phyloP scores from a whole-genome alignment of 192 early-diverging fungal species.

The Rhizophagus clarus region DNA sequence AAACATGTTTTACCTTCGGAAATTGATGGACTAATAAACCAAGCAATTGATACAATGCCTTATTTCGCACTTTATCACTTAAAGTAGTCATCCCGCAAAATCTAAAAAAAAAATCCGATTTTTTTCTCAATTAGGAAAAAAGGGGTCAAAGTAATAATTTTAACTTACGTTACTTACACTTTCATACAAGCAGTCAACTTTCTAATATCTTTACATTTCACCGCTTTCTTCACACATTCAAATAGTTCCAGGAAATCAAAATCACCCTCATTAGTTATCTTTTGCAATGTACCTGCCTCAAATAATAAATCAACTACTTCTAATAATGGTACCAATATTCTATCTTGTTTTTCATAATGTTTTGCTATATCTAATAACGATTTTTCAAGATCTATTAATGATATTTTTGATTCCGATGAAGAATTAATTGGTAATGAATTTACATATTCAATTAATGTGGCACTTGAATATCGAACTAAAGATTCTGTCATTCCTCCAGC shows the following conservation, averaged over 20 bases:
- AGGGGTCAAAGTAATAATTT: too few species aligned
- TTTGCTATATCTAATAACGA: constrained; percentile 48
- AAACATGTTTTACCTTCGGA: constrained; percentile 56
- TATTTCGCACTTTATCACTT: constrained; percentile 44
- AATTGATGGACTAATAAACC: constrained; percentile 72
- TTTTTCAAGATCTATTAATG: constrained; percentile 45
- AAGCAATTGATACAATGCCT: constrained; percentile 62
- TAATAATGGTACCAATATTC: constrained; percentile 68
- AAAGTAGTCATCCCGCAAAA: constrained; percentile 52
- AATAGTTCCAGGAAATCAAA: constrained; percentile 43
- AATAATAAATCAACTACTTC: constrained; percentile 71
- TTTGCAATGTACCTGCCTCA: constrained; percentile 49
- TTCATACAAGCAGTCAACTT: constrained; percentile 66
- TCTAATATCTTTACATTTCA: constrained; percentile 58
- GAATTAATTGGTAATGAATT: constrained; percentile 41
- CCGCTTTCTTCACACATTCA: constrained; percentile 47
- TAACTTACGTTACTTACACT: constrained; percentile 50
- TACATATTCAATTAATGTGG: constrained; percentile 62
- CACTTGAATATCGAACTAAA: constrained; percentile 70
- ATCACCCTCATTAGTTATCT: constrained; percentile 34
- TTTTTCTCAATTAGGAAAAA: not conserved
- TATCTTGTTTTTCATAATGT: constrained; percentile 55
- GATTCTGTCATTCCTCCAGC: constrained; percentile 82
- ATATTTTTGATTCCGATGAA: constrained; percentile 25
- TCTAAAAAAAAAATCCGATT: constrained; percentile 40